A percentile compares a stretch with the other conserved stretches of the same genome.
Conservation (phyloP, 176 grass and related monocot genomes). For the Carex kokanica region DNA sequence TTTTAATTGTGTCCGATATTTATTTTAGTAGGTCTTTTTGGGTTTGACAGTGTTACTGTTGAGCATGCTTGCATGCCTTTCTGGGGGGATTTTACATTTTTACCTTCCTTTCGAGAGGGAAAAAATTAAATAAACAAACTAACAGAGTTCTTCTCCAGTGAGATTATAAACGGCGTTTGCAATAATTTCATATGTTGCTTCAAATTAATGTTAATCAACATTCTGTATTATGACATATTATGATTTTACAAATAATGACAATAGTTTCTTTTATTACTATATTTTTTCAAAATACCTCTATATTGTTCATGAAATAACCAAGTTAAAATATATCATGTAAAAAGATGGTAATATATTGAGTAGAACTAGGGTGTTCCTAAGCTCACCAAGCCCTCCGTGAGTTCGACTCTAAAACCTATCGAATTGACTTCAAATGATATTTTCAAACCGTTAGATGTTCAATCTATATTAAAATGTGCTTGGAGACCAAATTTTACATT, state of each 20-base stretch:
- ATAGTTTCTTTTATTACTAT: background rate
- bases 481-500: too few relatives aligned
- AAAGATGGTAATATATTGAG: too few relatives aligned
- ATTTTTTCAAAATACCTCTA: background rate
- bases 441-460: too few relatives aligned
- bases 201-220: background rate
- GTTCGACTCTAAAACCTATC: too few relatives aligned
- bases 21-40: background rate
- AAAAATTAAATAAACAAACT: background rate
- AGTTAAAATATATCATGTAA: background rate
- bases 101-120: background rate
- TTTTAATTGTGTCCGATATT: constrained; percentile 6
- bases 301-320: background rate
- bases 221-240: background rate
- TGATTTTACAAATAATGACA: background rate
- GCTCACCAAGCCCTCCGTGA: too few relatives aligned
- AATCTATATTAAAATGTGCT: too few relatives aligned
- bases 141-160: background rate
- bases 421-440: too few relatives aligned
- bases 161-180: background rate
- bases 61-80: constrained; percentile 28
- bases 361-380: too few relatives aligned
- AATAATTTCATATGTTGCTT: background rate
- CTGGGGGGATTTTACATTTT: background rate
- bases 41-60: constrained; percentile 24